Evolutionary conservation across 139 green algal genomes (phyloP).

Genomic region (Chlamydomonas sphaeroides): DNA sequence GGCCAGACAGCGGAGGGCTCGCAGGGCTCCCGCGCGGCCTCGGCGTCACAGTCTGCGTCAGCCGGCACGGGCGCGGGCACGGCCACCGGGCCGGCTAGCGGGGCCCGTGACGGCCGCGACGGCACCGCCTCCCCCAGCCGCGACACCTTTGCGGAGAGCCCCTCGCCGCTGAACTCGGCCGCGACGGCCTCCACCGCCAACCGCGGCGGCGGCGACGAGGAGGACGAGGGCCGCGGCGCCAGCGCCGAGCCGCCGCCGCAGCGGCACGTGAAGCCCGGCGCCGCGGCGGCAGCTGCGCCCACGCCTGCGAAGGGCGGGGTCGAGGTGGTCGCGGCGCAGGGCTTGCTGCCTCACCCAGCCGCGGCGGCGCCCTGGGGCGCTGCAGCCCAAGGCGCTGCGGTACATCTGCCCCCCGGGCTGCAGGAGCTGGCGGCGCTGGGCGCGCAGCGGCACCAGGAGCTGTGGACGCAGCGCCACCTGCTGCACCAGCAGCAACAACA

Average conservation of each 20-base stretch:
- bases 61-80: not conserved
- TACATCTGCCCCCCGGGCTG: conserved; percentile 2
- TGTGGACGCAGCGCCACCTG: conserved; percentile 17
- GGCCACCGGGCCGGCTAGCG: too few relatives aligned
- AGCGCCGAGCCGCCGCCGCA: not conserved
- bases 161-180: not conserved
- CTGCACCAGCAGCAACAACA: not conserved
- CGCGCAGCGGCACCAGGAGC: not conserved
- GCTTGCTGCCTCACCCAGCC: not conserved
- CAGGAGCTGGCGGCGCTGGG: conserved; percentile 32
- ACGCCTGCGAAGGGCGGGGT: too few relatives aligned
- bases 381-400: not conserved
- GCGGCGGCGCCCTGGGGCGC: not conserved
- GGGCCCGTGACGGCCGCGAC: too few relatives aligned
- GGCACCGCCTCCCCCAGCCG: not conserved
- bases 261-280: not conserved
- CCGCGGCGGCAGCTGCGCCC: too few relatives aligned
- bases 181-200: not conserved
- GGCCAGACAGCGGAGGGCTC: not conserved
- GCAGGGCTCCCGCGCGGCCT: conserved; percentile 8
- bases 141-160: conserved; percentile 19
- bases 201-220: conserved; percentile 10
- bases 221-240: not conserved
- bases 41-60: not conserved
- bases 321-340: not conserved